Percentiles rank a stretch among this genome's conserved stretches.
Evolutionary conservation across 2,329 filamentous ascomycete genomes (phyloP).

Genomic region (Calonectria montana): DNA sequence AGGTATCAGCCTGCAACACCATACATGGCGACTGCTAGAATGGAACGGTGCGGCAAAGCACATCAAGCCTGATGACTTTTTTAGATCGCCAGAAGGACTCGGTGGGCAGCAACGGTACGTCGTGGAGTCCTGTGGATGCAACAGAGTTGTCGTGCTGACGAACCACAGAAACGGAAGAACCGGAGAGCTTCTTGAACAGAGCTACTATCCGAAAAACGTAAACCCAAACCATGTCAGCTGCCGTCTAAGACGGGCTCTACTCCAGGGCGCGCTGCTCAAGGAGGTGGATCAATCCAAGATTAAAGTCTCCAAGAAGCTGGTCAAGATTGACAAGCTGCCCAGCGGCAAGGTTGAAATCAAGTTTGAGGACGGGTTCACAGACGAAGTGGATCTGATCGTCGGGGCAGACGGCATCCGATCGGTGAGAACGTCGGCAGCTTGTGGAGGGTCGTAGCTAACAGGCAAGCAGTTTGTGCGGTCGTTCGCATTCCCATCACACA

Average conservation of each 20-base stretch:
- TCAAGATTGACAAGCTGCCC: slow-evolving; percentile 50
- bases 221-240: slow-evolving; percentile 42
- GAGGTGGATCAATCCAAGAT: slow-evolving; percentile 57
- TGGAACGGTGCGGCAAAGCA: slow-evolving; percentile 46
- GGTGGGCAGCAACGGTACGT: slow-evolving; percentile 41
- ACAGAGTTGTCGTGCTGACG: background rate
- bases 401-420: slow-evolving; percentile 66
- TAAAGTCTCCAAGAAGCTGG: slow-evolving; percentile 57
- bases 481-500: slow-evolving; percentile 54
- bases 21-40: slow-evolving; percentile 51
- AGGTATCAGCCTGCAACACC: slow-evolving; percentile 49
- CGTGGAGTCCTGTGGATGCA: rapidly evolving
- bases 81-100: slow-evolving; percentile 38
- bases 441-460: background rate
- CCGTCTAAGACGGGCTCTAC: slow-evolving; percentile 47
- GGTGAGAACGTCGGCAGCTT: slow-evolving; percentile 37
- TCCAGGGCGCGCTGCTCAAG: slow-evolving; percentile 61
- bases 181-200: slow-evolving; percentile 42
- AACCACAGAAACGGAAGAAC: slow-evolving; percentile 46
- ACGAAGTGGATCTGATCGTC: slow-evolving; percentile 59
- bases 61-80: slow-evolving; percentile 46
- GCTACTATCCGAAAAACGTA: slow-evolving; percentile 33
- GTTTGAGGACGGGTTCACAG: slow-evolving; percentile 57
- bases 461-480: slow-evolving; percentile 52
- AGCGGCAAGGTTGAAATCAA: slow-evolving; percentile 51